phyloP scores from a whole-genome alignment of 805 yeast genomes.

The Barnettozyma pratensis region DNA sequence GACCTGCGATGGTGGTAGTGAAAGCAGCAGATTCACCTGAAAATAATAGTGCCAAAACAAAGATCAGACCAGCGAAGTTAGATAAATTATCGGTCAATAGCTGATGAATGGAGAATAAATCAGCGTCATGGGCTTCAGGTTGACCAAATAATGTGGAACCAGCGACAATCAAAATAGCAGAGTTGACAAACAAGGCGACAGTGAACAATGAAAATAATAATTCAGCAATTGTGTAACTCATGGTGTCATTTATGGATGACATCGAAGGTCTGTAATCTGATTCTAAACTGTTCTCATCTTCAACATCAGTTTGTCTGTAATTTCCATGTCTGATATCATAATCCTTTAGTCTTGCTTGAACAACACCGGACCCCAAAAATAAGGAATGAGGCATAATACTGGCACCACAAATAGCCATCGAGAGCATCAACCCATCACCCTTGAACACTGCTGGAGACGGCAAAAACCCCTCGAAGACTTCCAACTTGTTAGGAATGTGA shows the following conservation, averaged over 20 bases:
- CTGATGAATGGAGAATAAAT: slow-evolving; percentile 73
- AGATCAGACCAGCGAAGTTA: slow-evolving; percentile 74
- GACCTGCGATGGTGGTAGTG: slow-evolving; percentile 92
- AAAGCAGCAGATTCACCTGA: slow-evolving; percentile 93
- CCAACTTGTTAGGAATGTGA: slow-evolving; percentile 43
- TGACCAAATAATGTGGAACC: slow-evolving; percentile 74
- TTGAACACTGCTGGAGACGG: slow-evolving; percentile 47
- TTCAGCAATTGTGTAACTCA: slow-evolving; percentile 80
- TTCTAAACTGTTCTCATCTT: slow-evolving; percentile 21
- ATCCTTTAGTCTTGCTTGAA: slow-evolving; percentile 77
- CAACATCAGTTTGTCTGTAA: slow-evolving; percentile 33
- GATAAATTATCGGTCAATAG: slow-evolving; percentile 59
- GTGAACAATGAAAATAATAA: slow-evolving; percentile 77
- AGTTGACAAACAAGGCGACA: slow-evolving; percentile 85
- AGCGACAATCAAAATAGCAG: slow-evolving; percentile 84
- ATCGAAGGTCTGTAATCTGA: slow-evolving; percentile 66
- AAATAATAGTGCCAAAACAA: slow-evolving; percentile 78
- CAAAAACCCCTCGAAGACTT: slow-evolving; percentile 64
- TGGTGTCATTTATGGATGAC: slow-evolving; percentile 75
- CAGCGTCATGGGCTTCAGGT: slow-evolving; percentile 55
- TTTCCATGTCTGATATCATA: slow-evolving; percentile 67
- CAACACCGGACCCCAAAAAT: slow-evolving; percentile 84
- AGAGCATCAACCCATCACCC: slow-evolving; percentile 66
- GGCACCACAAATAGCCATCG: slow-evolving; percentile 87
- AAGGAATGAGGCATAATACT: slow-evolving; percentile 95